Conservation (phyloP, 2,329 filamentous ascomycete species). For the Ophiostoma triangulosporum region DNA sequence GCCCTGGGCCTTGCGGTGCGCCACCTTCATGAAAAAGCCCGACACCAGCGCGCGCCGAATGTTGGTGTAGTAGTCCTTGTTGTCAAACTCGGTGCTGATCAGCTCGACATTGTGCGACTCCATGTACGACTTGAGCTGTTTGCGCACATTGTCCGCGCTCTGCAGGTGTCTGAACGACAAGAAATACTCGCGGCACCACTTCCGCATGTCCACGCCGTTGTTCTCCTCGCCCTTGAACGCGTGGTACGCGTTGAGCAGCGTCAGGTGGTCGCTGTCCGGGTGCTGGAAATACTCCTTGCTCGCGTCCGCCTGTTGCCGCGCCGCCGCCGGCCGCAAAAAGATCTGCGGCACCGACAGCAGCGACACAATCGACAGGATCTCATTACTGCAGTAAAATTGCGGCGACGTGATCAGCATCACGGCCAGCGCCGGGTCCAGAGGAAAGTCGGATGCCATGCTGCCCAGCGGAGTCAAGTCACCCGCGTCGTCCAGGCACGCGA, state of each 20-base stretch:
- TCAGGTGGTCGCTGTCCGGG: constrained; percentile 86
- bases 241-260: constrained; percentile 94
- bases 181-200: constrained; percentile 97
- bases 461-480: constrained; percentile 82
- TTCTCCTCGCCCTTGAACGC: constrained; percentile 72
- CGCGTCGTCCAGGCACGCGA: constrained; percentile 92
- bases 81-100: constrained; percentile 75
- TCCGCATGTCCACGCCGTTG: constrained; percentile 56
- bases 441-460: constrained; percentile 82
- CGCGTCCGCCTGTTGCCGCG: constrained; percentile 84
- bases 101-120: constrained; percentile 79
- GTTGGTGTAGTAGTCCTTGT: constrained; percentile 97
- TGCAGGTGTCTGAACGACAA: constrained; percentile 77
- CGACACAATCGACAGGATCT: constrained; percentile 89
- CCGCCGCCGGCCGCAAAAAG: constrained; percentile 74
- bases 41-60: constrained; percentile 84
- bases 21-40: constrained; percentile 99
- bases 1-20: constrained; percentile 76
- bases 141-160: constrained; percentile 85
- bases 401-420: constrained; percentile 97
- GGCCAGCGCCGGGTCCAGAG: constrained; percentile 81
- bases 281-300: constrained; percentile 95
- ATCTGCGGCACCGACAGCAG: constrained; percentile 90
- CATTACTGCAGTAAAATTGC: constrained; percentile 97
- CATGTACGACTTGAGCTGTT: constrained; percentile 92